Conservation (phyloP, 805 yeast genomes). For the Myxozyma vanderwaltii region DNA sequence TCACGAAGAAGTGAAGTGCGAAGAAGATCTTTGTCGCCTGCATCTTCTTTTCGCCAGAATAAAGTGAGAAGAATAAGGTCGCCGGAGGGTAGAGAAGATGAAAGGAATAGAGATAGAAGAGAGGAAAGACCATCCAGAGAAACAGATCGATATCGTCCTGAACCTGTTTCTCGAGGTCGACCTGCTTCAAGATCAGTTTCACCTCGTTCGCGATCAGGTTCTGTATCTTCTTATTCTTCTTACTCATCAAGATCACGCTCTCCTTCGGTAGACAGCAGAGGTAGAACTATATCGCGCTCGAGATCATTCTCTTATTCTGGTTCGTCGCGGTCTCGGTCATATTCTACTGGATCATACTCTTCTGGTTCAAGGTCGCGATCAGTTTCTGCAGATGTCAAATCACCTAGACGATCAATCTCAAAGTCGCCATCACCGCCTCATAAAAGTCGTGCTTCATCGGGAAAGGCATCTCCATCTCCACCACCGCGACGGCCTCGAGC, state of each 20-base stretch:
- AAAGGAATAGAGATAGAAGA: neutral
- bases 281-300: slow-evolving; percentile 9
- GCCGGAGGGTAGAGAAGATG: neutral
- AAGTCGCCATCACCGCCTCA: slow-evolving; percentile 9
- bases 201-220: neutral
- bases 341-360: slow-evolving; percentile 4
- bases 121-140: neutral
- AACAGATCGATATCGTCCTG: slow-evolving; percentile 1
- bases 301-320: neutral
- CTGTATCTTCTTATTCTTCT: slow-evolving; percentile 1
- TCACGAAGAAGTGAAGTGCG: neutral
- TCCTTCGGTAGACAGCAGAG: slow-evolving; percentile 13
- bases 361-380: slow-evolving; percentile 15
- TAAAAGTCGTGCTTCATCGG: neutral
- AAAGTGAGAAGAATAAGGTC: slow-evolving; percentile 1
- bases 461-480: neutral
- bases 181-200: neutral
- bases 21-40: slow-evolving; percentile 1
- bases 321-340: slow-evolving; percentile 9
- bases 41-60: neutral
- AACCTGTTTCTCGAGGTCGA: neutral
- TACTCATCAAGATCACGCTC: slow-evolving; percentile 9
- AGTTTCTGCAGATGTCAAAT: slow-evolving; percentile 3
- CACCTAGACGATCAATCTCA: neutral
- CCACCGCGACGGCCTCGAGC: neutral